Conservation (phyloP, 2,329 filamentous ascomycete species). For the Fusarium sp. region DNA sequence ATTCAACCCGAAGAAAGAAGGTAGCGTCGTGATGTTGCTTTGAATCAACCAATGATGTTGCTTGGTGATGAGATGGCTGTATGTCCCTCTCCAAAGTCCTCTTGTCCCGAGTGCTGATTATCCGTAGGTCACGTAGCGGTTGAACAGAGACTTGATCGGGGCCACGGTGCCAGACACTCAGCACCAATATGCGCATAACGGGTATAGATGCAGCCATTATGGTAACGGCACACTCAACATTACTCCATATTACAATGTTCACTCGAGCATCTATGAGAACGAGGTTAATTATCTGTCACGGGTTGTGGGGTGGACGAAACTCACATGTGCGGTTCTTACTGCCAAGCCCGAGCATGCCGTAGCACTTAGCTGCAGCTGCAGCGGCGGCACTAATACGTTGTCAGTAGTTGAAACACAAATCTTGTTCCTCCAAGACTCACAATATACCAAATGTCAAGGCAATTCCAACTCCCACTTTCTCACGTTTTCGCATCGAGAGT, state of each 20-base stretch:
- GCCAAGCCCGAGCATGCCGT: neutral
- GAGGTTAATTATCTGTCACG: accelerated
- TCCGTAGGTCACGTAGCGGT: neutral
- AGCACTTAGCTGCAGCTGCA: neutral
- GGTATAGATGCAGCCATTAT: conserved; percentile 7
- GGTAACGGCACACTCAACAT: neutral
- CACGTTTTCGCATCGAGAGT: neutral
- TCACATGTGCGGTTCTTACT: conserved; percentile 2
- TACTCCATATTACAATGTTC: conserved; percentile 3
- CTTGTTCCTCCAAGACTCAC: accelerated
- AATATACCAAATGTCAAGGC: conserved; percentile 10
- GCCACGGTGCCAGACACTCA: neutral
- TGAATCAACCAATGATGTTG: neutral
- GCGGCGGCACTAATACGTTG: neutral
- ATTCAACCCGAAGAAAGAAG: neutral
- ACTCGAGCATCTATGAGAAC: neutral
- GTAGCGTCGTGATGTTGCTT: neutral
- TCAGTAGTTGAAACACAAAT: accelerated
- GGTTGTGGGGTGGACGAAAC: accelerated
- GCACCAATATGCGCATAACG: neutral
- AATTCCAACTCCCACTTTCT: conserved; percentile 6
- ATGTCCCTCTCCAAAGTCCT: neutral
- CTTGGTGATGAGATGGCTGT: neutral
- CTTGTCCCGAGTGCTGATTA: neutral
- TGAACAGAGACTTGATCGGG: accelerated